Percentiles rank a stretch among this genome's conserved stretches.
Evolutionary conservation across 2,329 filamentous ascomycete species (phyloP).

Genomic region (Albophoma yamanashiensis): DNA sequence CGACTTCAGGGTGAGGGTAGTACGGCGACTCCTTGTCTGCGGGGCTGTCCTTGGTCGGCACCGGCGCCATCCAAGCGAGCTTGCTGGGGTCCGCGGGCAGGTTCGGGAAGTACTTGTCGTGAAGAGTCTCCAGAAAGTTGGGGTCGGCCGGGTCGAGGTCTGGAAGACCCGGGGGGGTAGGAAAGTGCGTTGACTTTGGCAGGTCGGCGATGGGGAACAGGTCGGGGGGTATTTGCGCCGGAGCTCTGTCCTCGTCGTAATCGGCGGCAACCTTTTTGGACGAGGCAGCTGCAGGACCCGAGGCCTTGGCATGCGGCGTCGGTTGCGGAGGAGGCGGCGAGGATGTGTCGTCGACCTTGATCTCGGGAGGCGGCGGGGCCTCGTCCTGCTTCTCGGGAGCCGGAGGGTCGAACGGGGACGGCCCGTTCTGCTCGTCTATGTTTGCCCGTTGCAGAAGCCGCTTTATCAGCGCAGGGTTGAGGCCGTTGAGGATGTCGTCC

Average conservation of each 20-base stretch:
- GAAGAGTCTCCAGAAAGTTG: slow-evolving; percentile 73
- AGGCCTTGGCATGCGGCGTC: slow-evolving; percentile 1
- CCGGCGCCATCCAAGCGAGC: slow-evolving; percentile 79
- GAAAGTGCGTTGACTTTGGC: slow-evolving; percentile 49
- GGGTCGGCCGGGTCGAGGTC: slow-evolving; percentile 77
- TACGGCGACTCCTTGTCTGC: slow-evolving; percentile 67
- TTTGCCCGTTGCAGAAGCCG: slow-evolving; percentile 66
- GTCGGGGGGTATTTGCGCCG: slow-evolving; percentile 28
- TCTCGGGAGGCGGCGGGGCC: slow-evolving; percentile 15
- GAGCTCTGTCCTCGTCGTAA: slow-evolving; percentile 31
- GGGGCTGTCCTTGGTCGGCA: slow-evolving; percentile 52
- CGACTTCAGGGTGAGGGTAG: slow-evolving; percentile 65
- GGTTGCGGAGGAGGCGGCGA: slow-evolving; percentile 9
- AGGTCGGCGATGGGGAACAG: slow-evolving; percentile 30
- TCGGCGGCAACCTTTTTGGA: slow-evolving; percentile 17
- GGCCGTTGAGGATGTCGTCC: slow-evolving; percentile 64
- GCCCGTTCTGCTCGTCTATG: slow-evolving; percentile 50
- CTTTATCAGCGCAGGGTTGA: slow-evolving; percentile 68
- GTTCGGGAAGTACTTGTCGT: slow-evolving; percentile 87
- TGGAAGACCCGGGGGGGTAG: slow-evolving; percentile 40
- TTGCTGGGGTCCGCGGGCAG: slow-evolving; percentile 76
- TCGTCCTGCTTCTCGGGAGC: slow-evolving; percentile 7
- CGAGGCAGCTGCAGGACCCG: slow-evolving; percentile 1
- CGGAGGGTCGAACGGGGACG: slow-evolving; percentile 31
- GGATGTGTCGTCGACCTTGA: slow-evolving; percentile 22